Base-by-base conservation (phyloP, 169 alveolate genomes). In the Eimeria mitis region DNA sequence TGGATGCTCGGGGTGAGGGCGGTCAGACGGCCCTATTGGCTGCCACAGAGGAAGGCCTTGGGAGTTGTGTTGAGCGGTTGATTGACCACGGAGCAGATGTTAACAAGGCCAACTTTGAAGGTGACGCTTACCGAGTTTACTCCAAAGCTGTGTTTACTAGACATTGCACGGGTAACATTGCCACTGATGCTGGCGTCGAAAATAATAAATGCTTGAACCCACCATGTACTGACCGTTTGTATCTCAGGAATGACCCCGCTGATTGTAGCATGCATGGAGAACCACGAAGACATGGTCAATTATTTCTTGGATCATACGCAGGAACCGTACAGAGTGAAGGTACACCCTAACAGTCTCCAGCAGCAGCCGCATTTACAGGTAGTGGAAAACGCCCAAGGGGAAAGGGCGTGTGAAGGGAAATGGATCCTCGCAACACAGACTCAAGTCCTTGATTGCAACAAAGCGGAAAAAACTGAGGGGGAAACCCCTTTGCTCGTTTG, bases 401-500 rank as follows among this genome's bases (percentile, higher is more conserved):
- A 87, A 37, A 47, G 44, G 47, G 75, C 63, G 7, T 61, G 83
- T 21, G 94, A 87, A 28, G 94, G 94, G 8, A 87, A 65, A 23
- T 91, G 95, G 95, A 81, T 89, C 97, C 40, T 78, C 97, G 84
- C 88, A 95, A 54, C 94, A 68, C 95, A 81, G 75, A 83, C 96
- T 61, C 94, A 87, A 87, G 94, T 87, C 42, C 98, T 97, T 63
- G 96, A 97, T 83, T 94, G 97, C 40, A 97, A 97, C 89, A 88
- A 96, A 23, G 96, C 96, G 70, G 98, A 97, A 76, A 95, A 96
- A 83, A 90, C 96, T 13, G 96, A 96, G 91, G 98, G 98, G 28
- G 99, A 98, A 88, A 97, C 98, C 54, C 98, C 99, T 44, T 94
- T 98, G 49, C 97, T 98, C 98, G 96, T 98, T n/a, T 96, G 98